phyloP scores from a whole-genome alignment of 2,329 filamentous ascomycete genomes.

The Pseudogymnoascus sp. region DNA sequence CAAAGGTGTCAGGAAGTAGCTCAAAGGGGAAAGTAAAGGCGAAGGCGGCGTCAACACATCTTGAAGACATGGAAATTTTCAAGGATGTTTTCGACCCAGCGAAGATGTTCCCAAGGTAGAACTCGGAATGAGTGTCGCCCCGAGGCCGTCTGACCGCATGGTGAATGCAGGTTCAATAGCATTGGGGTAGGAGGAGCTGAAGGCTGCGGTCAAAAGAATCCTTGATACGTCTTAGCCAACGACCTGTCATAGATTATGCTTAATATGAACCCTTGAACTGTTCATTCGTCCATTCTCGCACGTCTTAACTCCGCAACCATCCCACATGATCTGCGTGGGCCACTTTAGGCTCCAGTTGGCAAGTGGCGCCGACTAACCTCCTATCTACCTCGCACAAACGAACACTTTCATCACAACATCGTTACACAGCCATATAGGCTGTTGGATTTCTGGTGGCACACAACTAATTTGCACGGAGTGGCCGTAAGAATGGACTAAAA shows the following conservation, averaged over 20 bases:
- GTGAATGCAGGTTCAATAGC: not conserved
- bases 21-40: conserved; percentile 27
- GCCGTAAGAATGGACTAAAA: not conserved
- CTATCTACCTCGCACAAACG: not conserved
- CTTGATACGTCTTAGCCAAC: not conserved
- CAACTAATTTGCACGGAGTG: not conserved
- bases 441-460: not conserved
- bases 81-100: conserved; percentile 40
- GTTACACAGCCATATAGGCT: not conserved
- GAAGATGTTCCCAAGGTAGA: conserved; percentile 34
- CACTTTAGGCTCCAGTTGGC: not conserved
- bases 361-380: not conserved
- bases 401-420: not conserved
- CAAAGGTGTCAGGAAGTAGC: conserved; percentile 34
- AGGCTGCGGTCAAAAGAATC: not conserved
- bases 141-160: conserved; percentile 6
- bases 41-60: conserved; percentile 21
- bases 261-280: conserved; percentile 4
- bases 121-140: not conserved
- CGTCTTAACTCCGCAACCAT: not conserved
- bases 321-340: not conserved
- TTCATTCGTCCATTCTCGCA: not conserved
- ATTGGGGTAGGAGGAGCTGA: not conserved
- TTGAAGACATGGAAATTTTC: conserved; percentile 45
- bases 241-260: conserved; percentile 9